phyloP scores from a whole-genome alignment of 495 filamentous ascomycete species.

The Hypoxylon trugodes region DNA sequence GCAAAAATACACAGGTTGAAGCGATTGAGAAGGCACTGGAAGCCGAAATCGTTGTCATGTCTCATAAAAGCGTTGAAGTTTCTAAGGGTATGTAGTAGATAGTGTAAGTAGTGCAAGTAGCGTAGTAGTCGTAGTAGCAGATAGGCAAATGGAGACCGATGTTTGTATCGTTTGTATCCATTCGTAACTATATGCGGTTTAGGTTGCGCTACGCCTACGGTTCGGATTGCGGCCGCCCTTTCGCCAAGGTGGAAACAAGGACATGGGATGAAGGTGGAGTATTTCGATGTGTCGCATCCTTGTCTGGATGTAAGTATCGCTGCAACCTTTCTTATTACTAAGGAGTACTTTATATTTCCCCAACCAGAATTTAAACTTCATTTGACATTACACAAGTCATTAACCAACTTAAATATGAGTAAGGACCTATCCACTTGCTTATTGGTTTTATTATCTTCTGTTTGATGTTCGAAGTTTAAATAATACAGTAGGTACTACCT shows the following conservation, averaged over 20 bases:
- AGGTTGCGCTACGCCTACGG: constrained; percentile 8
- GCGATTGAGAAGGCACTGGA: constrained; percentile 12
- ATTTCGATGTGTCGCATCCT: background rate
- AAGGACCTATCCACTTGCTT: too few species aligned
- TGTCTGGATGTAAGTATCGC: background rate
- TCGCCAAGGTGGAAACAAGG: constrained; percentile 8
- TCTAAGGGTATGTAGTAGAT: constrained; percentile 4
- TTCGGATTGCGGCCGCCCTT: constrained; percentile 26
- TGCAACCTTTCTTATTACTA: background rate
- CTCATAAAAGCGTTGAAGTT: constrained; percentile 19
- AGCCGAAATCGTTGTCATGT: constrained; percentile 19
- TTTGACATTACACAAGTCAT: too few species aligned
- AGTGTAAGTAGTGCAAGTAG: too few species aligned
- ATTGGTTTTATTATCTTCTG: too few species aligned
- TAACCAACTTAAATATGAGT: too few species aligned
- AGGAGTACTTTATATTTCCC: background rate
- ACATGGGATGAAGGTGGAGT: constrained; percentile 13
- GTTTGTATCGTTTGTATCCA: constrained; percentile 12
- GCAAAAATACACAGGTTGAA: constrained; percentile 11
- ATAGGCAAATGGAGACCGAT: too few species aligned
- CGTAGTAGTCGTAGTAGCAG: too few species aligned
- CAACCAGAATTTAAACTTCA: constrained; percentile 5
- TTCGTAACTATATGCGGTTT: too few species aligned
- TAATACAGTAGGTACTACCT: too few species aligned
- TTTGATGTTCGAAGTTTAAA: too few species aligned